Conservation (phyloP, 768 basidiomycete genomes). For the Strobilomyces dryophilus region DNA sequence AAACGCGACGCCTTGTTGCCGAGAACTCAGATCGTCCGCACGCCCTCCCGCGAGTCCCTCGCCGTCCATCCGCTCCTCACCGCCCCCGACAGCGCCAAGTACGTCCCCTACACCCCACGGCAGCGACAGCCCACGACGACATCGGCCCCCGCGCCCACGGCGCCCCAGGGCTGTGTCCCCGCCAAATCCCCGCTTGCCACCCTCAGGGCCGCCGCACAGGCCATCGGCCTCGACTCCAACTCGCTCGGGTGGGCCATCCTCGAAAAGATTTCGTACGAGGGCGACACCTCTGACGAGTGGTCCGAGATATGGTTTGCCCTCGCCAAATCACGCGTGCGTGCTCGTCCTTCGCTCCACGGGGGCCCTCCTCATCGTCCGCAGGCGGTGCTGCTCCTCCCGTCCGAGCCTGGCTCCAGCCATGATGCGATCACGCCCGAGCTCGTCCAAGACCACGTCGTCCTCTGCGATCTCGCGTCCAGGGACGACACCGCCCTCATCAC, state of each 20-base stretch:
- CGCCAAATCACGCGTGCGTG: slow-evolving; percentile 60
- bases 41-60: too few relatives aligned
- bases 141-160: background rate
- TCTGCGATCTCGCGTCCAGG: slow-evolving; percentile 41
- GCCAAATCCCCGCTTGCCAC: too few relatives aligned
- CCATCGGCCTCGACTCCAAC: slow-evolving; percentile 57
- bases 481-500: slow-evolving; percentile 60
- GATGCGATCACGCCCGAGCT: slow-evolving; percentile 67
- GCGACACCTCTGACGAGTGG: slow-evolving; percentile 58
- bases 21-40: too few relatives aligned
- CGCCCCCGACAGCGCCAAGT: slow-evolving; percentile 35
- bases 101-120: slow-evolving; percentile 75
- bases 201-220: slow-evolving; percentile 69
- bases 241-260: slow-evolving; percentile 76
- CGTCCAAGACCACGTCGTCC: slow-evolving; percentile 76
- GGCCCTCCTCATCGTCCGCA: slow-evolving; percentile 28
- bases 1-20: slow-evolving; percentile 15
- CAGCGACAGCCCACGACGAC: slow-evolving; percentile 53
- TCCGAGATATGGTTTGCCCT: slow-evolving; percentile 62
- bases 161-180: slow-evolving; percentile 20
- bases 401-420: slow-evolving; percentile 49
- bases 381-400: slow-evolving; percentile 80
- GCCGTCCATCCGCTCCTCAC: slow-evolving; percentile 65
- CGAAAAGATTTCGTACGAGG: slow-evolving; percentile 58
- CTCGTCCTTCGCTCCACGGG: background rate